Percentiles rank a stretch among this genome's conserved stretches.
Evolutionary conservation across 345 rosid genomes (phyloP).

Genomic region (Salix exigua): DNA sequence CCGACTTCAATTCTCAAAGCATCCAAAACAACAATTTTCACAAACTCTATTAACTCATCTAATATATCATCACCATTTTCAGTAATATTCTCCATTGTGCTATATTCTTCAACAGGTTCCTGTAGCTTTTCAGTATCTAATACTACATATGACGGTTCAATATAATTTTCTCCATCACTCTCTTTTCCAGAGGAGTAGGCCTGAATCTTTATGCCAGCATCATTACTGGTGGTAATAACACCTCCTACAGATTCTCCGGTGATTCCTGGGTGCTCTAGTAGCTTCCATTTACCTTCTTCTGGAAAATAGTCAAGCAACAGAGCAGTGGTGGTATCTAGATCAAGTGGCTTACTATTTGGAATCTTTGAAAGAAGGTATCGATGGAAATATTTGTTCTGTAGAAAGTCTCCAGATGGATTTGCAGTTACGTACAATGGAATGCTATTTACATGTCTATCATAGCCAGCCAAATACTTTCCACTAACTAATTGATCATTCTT

Average conservation of each 20-base stretch:
- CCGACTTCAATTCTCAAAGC: conserved; percentile 69
- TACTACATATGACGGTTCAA: conserved; percentile 68
- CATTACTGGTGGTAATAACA: conserved; percentile 27
- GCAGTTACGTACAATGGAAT: conserved; percentile 33
- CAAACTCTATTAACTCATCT: conserved; percentile 49
- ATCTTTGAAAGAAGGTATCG: conserved; percentile 46
- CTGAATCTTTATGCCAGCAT: conserved; percentile 17
- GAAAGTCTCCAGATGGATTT: conserved; percentile 32
- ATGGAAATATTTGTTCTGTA: conserved; percentile 33
- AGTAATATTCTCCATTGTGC: conserved; percentile 19
- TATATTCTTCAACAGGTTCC: conserved; percentile 36
- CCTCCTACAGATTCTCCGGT: conserved; percentile 30
- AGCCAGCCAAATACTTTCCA: conserved; percentile 31
- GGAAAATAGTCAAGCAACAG: conserved; percentile 80
- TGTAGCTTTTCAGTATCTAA: conserved; percentile 50
- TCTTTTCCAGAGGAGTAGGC: conserved; percentile 24
- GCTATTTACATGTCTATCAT: conserved; percentile 27
- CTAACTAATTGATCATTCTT: conserved; percentile 31
- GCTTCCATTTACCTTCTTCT: conserved; percentile 90
- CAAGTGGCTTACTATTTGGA: conserved; percentile 45
- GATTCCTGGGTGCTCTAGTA: conserved; percentile 60
- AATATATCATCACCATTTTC: conserved; percentile 29
- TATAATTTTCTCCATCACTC: conserved; percentile 33
- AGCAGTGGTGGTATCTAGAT: conserved; percentile 68
- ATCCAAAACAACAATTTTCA: conserved; percentile 56